Evolutionary conservation across 306 rosid species (phyloP).

Genomic region (Cicer arietinum): DNA sequence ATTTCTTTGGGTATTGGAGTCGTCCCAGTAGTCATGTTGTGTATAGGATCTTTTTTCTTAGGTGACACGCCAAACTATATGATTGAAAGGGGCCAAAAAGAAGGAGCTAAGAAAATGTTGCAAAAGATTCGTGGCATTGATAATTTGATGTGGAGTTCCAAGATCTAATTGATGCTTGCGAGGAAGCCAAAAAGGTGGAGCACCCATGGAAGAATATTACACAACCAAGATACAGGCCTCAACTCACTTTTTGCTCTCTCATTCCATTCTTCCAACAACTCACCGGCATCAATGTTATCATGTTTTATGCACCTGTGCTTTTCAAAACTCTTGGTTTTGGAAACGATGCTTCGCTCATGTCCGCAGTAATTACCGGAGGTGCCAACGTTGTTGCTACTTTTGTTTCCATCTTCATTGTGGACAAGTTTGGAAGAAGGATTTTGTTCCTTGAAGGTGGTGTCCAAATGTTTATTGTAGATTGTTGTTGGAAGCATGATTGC

Average conservation of each 20-base stretch:
- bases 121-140: not conserved
- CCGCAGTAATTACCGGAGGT: not conserved
- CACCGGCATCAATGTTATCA: not conserved
- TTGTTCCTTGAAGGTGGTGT: conserved; percentile 8
- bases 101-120: no score
- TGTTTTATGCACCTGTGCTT: conserved; percentile 10
- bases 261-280: not conserved
- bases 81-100: no score
- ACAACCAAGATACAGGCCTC: not conserved
- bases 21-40: no score
- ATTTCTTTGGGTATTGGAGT: no score
- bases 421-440: conserved; percentile 14
- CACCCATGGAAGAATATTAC: conserved; percentile 1
- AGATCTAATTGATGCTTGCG: not conserved
- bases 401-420: not conserved
- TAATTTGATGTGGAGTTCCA: not conserved
- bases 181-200: conserved; percentile 3
- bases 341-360: not conserved
- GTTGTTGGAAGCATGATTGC: no score
- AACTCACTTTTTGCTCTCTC: not conserved
- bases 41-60: no score
- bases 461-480: not conserved
- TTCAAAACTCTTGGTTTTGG: not conserved
- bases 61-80: no score
- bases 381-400: not conserved